Base-by-base conservation (phyloP, 352 stramenopile species). In the Phytophthora foliorum region DNA sequence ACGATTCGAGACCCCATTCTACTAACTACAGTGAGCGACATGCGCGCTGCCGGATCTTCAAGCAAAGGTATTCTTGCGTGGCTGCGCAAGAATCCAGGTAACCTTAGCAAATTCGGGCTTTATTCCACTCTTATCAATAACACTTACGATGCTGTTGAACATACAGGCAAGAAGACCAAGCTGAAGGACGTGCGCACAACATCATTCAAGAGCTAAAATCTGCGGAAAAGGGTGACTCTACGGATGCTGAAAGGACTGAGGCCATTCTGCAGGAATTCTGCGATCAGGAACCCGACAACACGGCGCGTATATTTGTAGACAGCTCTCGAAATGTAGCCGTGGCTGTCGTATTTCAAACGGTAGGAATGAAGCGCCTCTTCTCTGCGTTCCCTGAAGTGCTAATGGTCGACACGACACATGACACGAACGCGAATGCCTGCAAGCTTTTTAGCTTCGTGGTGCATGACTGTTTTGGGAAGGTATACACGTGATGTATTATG, bases 171-270 rank as follows among this genome's bases (percentile, higher is more conserved):
- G 17, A 42, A 39, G 9, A 42, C 36, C 16, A 42, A 22, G 5
- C 39, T 46, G 16, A 46, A 46, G n/a, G 39, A 46, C n/a, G 39
- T 46, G 39, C n/a, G n/a, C 39, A 46, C 39, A 22, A 46, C 8
- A 46, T 46, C 6, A 10, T 46, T 10, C n/a, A 46, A 13, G 39
- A n/a, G 3, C 17, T 46, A 5, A 46, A 46, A 14, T 4, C 13
- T n/a, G 7, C 39, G 6, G 9, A 46, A 13, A 46, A 24, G 39
- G 39, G 17, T 25, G 17, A 24, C 19, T 8, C n/a, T 2, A 46
- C 39, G 2, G 39, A 46, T 24, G 39, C 39, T 14, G 17, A 22
- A 13, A 22, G 39, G 25, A 24, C 39, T 14, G 16, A 25, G 16
- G 5, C n/a, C 4, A 16, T 46, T 10, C 39, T 46, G 14, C 5